These are phyloP conservation scores for Dendrostoma leiphaemia DNA, from an alignment of 2,329 filamentous ascomycete genomes.

Conservation along the genomic window DNA sequence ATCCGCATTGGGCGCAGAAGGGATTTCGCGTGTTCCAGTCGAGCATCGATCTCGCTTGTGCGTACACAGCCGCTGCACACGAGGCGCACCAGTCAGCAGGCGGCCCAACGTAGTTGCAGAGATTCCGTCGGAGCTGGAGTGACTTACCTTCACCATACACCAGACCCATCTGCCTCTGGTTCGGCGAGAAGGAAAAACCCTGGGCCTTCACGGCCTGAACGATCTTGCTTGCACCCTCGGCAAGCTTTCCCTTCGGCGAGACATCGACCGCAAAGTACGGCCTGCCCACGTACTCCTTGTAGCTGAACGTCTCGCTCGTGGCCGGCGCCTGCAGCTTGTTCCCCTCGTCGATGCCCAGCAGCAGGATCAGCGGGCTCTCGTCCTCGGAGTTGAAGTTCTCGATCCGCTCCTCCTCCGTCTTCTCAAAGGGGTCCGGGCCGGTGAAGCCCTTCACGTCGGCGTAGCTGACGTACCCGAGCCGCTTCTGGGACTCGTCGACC, in stretches of 20 bases:
- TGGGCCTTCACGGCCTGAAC: conserved; percentile 56
- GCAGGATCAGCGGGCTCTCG: conserved; percentile 71
- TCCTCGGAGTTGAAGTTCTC: conserved; percentile 70
- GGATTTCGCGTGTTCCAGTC: conserved; percentile 95
- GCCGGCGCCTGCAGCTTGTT: conserved; percentile 26
- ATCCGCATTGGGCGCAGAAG: conserved; percentile 87
- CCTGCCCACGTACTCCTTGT: conserved; percentile 70
- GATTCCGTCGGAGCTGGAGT: not conserved
- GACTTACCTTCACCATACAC: conserved; percentile 45
- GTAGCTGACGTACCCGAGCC: conserved; percentile 67
- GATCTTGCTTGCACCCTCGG: conserved; percentile 54
- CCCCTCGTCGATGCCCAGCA: conserved; percentile 77
- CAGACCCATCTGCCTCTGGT: conserved; percentile 44
- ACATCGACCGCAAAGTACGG: conserved; percentile 92
- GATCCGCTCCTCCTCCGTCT: conserved; percentile 70
- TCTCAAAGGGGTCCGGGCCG: conserved; percentile 67
- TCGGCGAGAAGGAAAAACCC: conserved; percentile 65
- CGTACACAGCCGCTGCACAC: conserved; percentile 76
- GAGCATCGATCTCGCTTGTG: conserved; percentile 80
- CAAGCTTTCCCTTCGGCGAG: conserved; percentile 65
- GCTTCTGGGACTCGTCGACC: conserved; percentile 48
- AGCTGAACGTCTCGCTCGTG: conserved; percentile 46
- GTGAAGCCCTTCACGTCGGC: conserved; percentile 70
- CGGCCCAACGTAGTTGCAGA: not conserved
- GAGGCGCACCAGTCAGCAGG: conserved; percentile 15